Evolutionary conservation across 768 basidiomycete genomes (phyloP).

Genomic region (Rhodotorula taiwanensis): DNA sequence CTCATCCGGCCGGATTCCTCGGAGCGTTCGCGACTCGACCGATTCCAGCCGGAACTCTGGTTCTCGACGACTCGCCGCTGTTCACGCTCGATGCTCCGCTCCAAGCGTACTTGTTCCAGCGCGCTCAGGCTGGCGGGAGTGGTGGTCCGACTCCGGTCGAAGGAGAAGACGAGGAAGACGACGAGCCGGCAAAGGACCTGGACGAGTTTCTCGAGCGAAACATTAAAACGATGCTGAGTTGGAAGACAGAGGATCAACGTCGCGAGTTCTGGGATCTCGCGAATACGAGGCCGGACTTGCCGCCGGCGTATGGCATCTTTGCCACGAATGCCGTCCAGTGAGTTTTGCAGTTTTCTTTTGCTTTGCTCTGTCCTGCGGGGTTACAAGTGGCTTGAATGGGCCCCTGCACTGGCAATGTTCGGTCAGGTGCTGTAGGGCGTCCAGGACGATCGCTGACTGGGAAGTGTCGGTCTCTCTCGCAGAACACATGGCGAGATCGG

Average conservation of each 20-base stretch:
- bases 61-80: slow-evolving; percentile 28
- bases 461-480: background rate
- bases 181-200: slow-evolving; percentile 12
- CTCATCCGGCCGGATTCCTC: slow-evolving; percentile 15
- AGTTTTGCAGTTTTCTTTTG: background rate
- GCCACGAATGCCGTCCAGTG: slow-evolving; percentile 33
- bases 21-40: slow-evolving; percentile 15
- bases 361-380: no score
- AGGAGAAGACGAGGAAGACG: slow-evolving; percentile 21
- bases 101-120: slow-evolving; percentile 33
- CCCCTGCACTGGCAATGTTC: no score
- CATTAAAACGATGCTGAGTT: slow-evolving; percentile 17
- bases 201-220: slow-evolving; percentile 28
- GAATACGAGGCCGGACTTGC: slow-evolving; percentile 19
- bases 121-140: background rate
- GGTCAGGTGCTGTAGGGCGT: no score
- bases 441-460: no score
- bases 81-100: slow-evolving; percentile 27
- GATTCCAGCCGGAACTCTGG: slow-evolving; percentile 8
- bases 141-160: slow-evolving; percentile 29
- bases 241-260: slow-evolving; percentile 17
- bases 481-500: slow-evolving; percentile 28
- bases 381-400: no score
- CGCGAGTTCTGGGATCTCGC: slow-evolving; percentile 27
- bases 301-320: slow-evolving; percentile 25